Percentiles rank a stretch among this genome's conserved stretches.
Evolutionary conservation across 192 early-diverging fungal species (phyloP).

Genomic region (Piromyces sp.): DNA sequence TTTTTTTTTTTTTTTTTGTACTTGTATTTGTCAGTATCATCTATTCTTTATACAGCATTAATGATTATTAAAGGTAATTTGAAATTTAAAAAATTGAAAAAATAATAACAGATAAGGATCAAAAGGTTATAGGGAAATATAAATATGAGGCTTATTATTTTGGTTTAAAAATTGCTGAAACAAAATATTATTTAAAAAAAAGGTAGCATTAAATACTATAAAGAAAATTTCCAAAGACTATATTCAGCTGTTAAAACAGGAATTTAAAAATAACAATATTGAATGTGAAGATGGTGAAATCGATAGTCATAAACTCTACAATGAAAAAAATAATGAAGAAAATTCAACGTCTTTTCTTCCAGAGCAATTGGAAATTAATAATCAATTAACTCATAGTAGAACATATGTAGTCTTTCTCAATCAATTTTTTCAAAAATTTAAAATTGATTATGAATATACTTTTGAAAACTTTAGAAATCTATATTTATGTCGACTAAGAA

Average conservation of each 20-base stretch:
- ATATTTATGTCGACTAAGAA: neutral
- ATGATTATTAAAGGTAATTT: too few species aligned
- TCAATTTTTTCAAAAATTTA: neutral
- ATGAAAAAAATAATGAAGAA: neutral
- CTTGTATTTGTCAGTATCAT: too few species aligned
- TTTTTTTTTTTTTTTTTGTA: too few species aligned
- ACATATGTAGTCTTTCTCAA: neutral
- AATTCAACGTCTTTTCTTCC: neutral
- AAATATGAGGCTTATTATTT: neutral
- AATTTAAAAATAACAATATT: neutral
- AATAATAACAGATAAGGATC: neutral
- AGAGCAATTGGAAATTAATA: neutral
- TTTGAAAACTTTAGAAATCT: neutral
- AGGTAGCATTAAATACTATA: neutral
- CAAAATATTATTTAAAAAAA: neutral
- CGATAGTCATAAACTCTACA: neutral
- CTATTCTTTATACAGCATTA: too few species aligned
- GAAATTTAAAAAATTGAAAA: neutral
- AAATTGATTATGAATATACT: neutral
- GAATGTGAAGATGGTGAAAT: neutral
- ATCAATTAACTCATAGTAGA: neutral
- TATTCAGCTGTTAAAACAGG: neutral
- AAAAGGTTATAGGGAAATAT: neutral
- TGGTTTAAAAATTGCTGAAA: neutral
- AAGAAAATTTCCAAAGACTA: neutral